These are phyloP conservation scores for Neckera pumila DNA, from an alignment of 225 moss, liverwort and hornwort genomes.

Conservation along the genomic window DNA sequence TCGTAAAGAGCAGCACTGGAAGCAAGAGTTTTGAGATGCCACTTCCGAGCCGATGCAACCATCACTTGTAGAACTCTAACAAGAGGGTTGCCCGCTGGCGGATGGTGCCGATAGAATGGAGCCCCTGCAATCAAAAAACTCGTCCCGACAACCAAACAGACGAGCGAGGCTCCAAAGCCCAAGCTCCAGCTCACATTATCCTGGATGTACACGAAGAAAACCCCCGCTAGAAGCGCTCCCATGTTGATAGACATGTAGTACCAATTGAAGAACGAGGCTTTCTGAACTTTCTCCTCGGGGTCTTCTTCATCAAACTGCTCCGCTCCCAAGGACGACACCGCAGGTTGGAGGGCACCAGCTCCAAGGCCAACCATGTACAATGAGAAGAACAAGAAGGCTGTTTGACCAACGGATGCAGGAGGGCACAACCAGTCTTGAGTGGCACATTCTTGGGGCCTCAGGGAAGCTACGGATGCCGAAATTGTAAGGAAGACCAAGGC, in stretches of 20 bases:
- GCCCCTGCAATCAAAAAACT: conserved; percentile 32
- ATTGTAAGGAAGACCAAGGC: conserved; percentile 40
- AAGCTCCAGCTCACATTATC: conserved; percentile 55
- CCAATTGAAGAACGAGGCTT: conserved; percentile 64
- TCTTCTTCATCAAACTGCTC: conserved; percentile 77
- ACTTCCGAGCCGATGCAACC: conserved; percentile 10
- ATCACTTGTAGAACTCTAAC: conserved; percentile 25
- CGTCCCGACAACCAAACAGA: conserved; percentile 15
- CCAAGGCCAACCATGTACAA: conserved; percentile 44
- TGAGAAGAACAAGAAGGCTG: conserved; percentile 23
- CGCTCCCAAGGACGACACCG: conserved; percentile 38
- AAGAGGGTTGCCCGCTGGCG: conserved; percentile 21
- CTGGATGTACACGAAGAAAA: conserved; percentile 44
- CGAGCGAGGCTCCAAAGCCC: conserved; percentile 29
- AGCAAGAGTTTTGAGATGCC: not conserved
- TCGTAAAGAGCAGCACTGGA: conserved; percentile 6
- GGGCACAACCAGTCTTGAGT: conserved; percentile 28
- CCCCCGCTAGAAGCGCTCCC: conserved; percentile 35
- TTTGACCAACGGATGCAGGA: conserved; percentile 23
- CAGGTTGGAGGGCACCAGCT: conserved; percentile 26
- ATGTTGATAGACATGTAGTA: conserved; percentile 42
- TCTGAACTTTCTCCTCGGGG: conserved; percentile 29
- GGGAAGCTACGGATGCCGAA: conserved; percentile 22
- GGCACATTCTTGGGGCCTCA: conserved; percentile 47
- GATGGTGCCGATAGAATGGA: conserved; percentile 31